A percentile compares a stretch with the other conserved stretches of the same genome.
Conservation (phyloP, 176 grass and related monocot genomes). For the barley (Hordeum vulgare) region DNA sequence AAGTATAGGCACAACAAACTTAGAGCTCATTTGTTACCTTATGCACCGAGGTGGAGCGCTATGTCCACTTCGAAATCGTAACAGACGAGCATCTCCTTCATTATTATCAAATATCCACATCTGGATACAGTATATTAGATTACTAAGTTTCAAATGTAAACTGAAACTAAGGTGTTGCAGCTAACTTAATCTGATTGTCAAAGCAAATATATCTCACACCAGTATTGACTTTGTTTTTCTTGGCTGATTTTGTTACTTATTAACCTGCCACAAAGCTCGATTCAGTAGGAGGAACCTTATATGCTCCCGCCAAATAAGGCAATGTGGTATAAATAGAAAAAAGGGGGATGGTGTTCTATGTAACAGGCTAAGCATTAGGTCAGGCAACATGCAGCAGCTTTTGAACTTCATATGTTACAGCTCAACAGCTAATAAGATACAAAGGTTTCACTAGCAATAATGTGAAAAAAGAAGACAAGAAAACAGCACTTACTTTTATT, state of each 20-base stretch:
- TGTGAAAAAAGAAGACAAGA: neutral
- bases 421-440: neutral
- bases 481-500: conserved; percentile 62
- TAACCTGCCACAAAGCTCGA: neutral
- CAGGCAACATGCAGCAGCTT: neutral
- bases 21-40: conserved; percentile 41
- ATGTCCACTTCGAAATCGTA: conserved; percentile 97
- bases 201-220: neutral
- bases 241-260: neutral
- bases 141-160: neutral
- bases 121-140: conserved; percentile 38
- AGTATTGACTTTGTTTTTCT: neutral
- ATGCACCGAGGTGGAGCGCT: conserved; percentile 90
- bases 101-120: conserved; percentile 99
- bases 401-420: neutral
- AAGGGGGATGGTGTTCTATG: neutral
- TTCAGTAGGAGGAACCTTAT: neutral
- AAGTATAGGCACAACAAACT: conserved; percentile 7
- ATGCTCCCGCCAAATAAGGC: neutral
- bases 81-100: conserved; percentile 82
- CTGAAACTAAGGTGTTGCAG: neutral
- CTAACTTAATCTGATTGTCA: conserved; percentile 1
- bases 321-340: neutral
- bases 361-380: neutral
- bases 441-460: neutral